phyloP scores from a whole-genome alignment of 768 basidiomycete genomes.

The Lentinula sp. region DNA sequence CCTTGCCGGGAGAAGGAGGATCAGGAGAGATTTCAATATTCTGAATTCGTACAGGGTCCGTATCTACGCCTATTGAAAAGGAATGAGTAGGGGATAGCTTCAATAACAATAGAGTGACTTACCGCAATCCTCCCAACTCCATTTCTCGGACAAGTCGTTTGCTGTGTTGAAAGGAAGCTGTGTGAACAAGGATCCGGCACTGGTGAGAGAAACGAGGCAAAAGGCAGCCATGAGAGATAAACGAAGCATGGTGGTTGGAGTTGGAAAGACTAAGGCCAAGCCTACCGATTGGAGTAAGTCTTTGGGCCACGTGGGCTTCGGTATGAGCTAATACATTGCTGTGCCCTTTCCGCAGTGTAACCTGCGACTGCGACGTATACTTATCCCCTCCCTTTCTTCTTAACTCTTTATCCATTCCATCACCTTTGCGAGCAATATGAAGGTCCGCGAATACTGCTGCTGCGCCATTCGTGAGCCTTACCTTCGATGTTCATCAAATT shows the following conservation, averaged over 20 bases:
- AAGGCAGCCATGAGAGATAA: conserved; percentile 16
- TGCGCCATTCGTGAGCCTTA: conserved; percentile 62
- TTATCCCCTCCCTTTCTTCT: conserved; percentile 10
- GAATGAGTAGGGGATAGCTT: conserved; percentile 6
- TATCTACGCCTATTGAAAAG: conserved; percentile 30
- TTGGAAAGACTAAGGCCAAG: conserved; percentile 8
- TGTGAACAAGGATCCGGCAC: conserved; percentile 12
- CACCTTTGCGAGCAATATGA: conserved; percentile 36
- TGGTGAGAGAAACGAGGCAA: conserved; percentile 9
- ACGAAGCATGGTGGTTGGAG: conserved; percentile 17
- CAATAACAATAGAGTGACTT: conserved; percentile 18
- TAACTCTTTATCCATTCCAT: background rate
- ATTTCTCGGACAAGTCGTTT: conserved; percentile 35
- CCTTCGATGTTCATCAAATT: background rate
- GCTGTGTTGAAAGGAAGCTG: conserved; percentile 20
- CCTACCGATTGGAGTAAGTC: conserved; percentile 10
- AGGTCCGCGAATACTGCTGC: conserved; percentile 84
- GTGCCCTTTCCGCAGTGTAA: conserved; percentile 2
- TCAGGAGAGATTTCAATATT: conserved; percentile 77
- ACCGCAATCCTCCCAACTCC: conserved; percentile 78
- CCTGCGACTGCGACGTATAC: background rate
- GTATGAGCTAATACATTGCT: conserved; percentile 1
- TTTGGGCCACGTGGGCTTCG: background rate
- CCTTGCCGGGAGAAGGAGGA: conserved; percentile 82
- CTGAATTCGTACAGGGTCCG: conserved; percentile 53